phyloP scores from a whole-genome alignment of 306 rosid species.

The Arachis hypogaea region DNA sequence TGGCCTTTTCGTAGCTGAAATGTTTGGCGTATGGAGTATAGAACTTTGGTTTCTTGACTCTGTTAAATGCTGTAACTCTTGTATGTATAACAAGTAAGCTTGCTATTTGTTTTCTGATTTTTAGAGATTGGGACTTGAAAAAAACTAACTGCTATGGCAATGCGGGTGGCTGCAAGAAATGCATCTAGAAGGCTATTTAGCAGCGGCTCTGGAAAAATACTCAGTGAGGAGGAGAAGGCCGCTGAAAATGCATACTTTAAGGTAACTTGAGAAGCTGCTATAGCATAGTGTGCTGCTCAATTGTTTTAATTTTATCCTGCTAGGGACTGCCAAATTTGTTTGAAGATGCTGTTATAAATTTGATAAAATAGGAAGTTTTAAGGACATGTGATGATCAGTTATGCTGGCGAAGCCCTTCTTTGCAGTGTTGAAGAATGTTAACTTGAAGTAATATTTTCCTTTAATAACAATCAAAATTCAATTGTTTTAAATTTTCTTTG shows the following conservation, averaged over 20 bases:
- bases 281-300: background rate
- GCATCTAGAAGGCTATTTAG: conserved; percentile 72
- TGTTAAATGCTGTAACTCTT: background rate
- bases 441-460: background rate
- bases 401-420: conserved; percentile 3
- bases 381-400: conserved; percentile 2
- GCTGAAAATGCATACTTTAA: conserved; percentile 79
- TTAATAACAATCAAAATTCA: background rate
- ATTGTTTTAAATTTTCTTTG: background rate
- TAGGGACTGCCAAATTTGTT: background rate
- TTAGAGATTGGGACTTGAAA: conserved; percentile 37
- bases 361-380: conserved; percentile 6
- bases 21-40: background rate
- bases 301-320: conserved; percentile 17
- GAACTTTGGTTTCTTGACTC: conserved; percentile 9
- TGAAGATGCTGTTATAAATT: conserved; percentile 10
- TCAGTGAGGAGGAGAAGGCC: conserved; percentile 87
- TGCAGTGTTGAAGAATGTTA: conserved; percentile 9
- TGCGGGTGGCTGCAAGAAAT: conserved; percentile 59
- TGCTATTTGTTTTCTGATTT: background rate
- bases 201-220: conserved; percentile 76
- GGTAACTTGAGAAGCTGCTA: conserved; percentile 44
- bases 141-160: conserved; percentile 55
- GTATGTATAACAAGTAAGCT: background rate
- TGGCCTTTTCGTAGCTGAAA: conserved; percentile 7